These are phyloP conservation scores for Phoma herbarum DNA, from an alignment of 2,329 filamentous ascomycete genomes.

Conservation along the genomic window DNA sequence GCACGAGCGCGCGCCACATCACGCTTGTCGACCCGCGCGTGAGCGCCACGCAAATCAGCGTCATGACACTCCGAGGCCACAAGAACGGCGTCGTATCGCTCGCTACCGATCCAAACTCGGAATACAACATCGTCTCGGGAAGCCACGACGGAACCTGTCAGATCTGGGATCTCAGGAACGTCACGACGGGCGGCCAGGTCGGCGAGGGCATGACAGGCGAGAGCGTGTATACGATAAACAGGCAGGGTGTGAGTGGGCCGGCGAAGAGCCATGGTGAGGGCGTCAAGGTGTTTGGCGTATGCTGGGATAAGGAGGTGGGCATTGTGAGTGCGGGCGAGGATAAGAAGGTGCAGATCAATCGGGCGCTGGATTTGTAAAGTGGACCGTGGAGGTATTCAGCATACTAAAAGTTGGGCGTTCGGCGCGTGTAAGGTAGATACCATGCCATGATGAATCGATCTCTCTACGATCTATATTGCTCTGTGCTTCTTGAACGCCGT, in stretches of 20 bases:
- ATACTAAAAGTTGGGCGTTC: conserved; percentile 25
- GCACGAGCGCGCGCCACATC: conserved; percentile 85
- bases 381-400: neutral
- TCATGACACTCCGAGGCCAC: conserved; percentile 92
- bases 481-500: conserved; percentile 1
- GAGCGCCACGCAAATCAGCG: conserved; percentile 76
- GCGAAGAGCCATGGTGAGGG: conserved; percentile 76
- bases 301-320: conserved; percentile 85
- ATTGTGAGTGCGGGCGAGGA: conserved; percentile 94
- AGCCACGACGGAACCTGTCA: conserved; percentile 91
- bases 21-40: conserved; percentile 91
- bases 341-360: conserved; percentile 90
- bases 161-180: conserved; percentile 89
- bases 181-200: conserved; percentile 64
- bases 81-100: conserved; percentile 74
- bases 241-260: conserved; percentile 70
- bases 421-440: conserved; percentile 30
- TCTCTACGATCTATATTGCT: conserved; percentile 2
- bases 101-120: conserved; percentile 69
- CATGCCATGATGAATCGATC: conserved; percentile 18
- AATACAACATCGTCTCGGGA: conserved; percentile 86
- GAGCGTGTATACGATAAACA: conserved; percentile 78
- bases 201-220: conserved; percentile 66
- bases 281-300: conserved; percentile 87
- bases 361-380: conserved; percentile 32